Evolutionary conservation across 2,329 filamentous ascomycete genomes (phyloP).

Genomic region (Cadophora sp.): DNA sequence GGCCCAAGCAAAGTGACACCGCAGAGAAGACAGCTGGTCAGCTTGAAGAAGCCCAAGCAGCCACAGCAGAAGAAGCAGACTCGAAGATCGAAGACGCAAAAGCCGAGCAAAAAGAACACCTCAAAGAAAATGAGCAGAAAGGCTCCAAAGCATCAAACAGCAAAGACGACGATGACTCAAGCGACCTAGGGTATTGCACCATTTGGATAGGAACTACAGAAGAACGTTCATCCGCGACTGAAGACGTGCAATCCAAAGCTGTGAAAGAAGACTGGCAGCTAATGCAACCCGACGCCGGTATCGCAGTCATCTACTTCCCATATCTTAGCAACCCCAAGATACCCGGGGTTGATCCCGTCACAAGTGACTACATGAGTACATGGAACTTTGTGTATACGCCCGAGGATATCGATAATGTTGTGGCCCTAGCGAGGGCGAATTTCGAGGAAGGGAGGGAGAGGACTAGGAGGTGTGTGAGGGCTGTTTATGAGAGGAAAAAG

Average conservation of each 20-base stretch:
- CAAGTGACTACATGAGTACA: slow-evolving; percentile 86
- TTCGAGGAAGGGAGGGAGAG: slow-evolving; percentile 82
- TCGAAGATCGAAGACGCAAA: slow-evolving; percentile 68
- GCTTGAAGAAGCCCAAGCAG: slow-evolving; percentile 70
- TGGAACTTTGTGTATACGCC: slow-evolving; percentile 99
- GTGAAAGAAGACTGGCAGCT: slow-evolving; percentile 71
- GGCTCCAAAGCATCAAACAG: slow-evolving; percentile 28
- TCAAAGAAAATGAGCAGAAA: slow-evolving; percentile 42
- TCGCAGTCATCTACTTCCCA: slow-evolving; percentile 90
- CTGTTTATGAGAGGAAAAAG: slow-evolving; percentile 93
- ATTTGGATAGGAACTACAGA: slow-evolving; percentile 90
- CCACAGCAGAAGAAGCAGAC: slow-evolving; percentile 62
- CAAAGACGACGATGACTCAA: slow-evolving; percentile 49
- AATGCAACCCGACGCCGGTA: slow-evolving; percentile 79
- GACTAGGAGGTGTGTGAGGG: slow-evolving; percentile 78
- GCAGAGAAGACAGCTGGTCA: slow-evolving; percentile 66
- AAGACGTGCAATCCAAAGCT: slow-evolving; percentile 57
- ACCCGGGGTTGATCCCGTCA: slow-evolving; percentile 81
- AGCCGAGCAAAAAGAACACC: slow-evolving; percentile 50
- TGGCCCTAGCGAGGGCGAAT: slow-evolving; percentile 83
- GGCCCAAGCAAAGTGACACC: slow-evolving; percentile 72
- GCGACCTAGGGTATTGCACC: slow-evolving; percentile 88
- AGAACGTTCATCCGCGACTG: slow-evolving; percentile 65
- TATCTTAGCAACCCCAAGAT: slow-evolving; percentile 84
- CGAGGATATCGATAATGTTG: slow-evolving; percentile 85